Evolutionary conservation across 345 rosid species (phyloP), one percentile per base, ranked within the genome.

Genomic region (Alliaria petiolata): DNA sequence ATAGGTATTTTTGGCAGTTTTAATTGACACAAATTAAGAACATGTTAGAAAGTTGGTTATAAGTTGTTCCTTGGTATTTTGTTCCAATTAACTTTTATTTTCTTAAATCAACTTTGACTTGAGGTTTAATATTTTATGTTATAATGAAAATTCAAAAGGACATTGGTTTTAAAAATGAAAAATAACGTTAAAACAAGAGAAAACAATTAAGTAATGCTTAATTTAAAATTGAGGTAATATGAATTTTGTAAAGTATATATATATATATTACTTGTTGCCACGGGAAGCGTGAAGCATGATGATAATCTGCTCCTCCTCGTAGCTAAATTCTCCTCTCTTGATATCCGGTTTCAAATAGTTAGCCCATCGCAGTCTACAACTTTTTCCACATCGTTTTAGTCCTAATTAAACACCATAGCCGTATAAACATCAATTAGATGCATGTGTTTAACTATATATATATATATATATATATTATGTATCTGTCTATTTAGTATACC

Each of bases 331-430:
- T 36, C 82, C 84, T 78, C 84, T 81, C 59, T 78, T 81, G 19
- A 81, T 78, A 38, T 78, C 76, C 8, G 84, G 84, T 53, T 75
- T 75, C 49, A 81, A 43, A 45, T 81, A 81, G 69, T 81, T 81
- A 12, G 74, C 59, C 84, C 84, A 81, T 40, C 84, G 69, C 64
- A 81, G 42, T 72, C 84, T 63, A 64, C 84, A 81, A 67, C 84
- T 81, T 78, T 81, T 81, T 57, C 84, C 84, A 65, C 84, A 78
- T 60, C 84, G 61, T 51, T 78, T 74, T 13, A 81, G 73, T 38
- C 82, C 84, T 81, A 22, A 22, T 22, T 22, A 61, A 8, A 25
- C 43, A 65, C 52, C 28, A 57, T 65, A 49, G 19, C 6, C 65
- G 56, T 11, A 36, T 47, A 22, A 25, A 40, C 54, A 57, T n/a